Evolutionary conservation across 805 yeast genomes (phyloP), one percentile per base, ranked within the genome.

Genomic region (Barnettozyma botsteinii): DNA sequence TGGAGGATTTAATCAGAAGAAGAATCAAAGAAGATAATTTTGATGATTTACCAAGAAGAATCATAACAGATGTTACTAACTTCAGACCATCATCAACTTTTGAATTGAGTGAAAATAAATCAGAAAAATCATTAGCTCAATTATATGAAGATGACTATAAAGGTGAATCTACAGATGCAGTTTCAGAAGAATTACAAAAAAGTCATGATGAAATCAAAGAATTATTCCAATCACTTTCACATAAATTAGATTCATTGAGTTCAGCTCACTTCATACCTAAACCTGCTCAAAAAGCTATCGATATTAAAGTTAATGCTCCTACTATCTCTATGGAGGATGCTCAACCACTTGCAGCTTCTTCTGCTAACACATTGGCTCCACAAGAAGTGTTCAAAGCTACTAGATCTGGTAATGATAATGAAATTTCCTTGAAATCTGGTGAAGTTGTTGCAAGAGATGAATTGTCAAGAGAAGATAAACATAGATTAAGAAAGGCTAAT

Each of bases 221-320:
- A 26, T 56, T 91, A 42, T 88, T 77, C 56, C 71, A 72, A 33
- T 66, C 66, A 11, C 67, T 91, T 26, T 70, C 73, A 35, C 79
- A 82, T 54, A 83, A 82, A 51, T 73, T 91, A 36, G 98, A 93
- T 61, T 79, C 96, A 5, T 69, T 91, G 41, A 79, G 94, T 37
- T 88, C 97, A n/a, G 95, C 96, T 48, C 94, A 88, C 59, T 93
- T 83, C 66, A 75, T 88, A 45, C 98, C 98, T 37, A 85, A 83
- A 61, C 95, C 96, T 14, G 78, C 85, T 28, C 81, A 85, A 59
- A 83, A 85, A 52, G 65, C 81, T 18, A 66, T 91, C 46, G 88
- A 85, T 42, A 80, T 93, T 56, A 86, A 83, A 58, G 86, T 88
- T 28, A 83, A 89, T 41, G 72, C 85, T 0, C 81, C 95, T 5